phyloP scores from a whole-genome alignment of 768 basidiomycete genomes.

The Pluteus cervinus region DNA sequence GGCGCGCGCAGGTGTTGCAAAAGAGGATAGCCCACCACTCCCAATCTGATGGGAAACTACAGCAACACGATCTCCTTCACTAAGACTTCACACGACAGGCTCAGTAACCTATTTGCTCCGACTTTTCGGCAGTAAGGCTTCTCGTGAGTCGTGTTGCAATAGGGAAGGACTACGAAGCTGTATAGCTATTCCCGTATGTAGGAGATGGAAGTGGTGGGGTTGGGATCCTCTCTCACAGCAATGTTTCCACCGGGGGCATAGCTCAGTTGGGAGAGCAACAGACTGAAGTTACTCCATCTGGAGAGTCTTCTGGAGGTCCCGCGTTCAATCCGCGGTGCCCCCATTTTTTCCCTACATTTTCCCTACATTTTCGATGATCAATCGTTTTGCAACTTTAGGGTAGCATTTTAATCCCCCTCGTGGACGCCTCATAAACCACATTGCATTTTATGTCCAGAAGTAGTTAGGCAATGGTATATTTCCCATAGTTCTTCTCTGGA shows the following conservation, averaged over 20 bases:
- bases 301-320: slow-evolving; percentile 65
- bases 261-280: slow-evolving; percentile 75
- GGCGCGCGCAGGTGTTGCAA: neutral
- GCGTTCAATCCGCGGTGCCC: slow-evolving; percentile 77
- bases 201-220: no score
- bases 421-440: neutral
- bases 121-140: no score
- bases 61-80: no score
- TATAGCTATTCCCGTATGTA: no score
- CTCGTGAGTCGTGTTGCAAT: no score
- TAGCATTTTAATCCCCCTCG: no score
- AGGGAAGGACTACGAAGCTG: no score
- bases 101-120: no score
- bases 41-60: no score
- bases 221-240: neutral
- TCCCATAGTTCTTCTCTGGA: slow-evolving; percentile 89
- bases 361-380: no score
- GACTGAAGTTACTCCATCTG: slow-evolving; percentile 60
- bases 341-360: slow-evolving; percentile 33
- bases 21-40: neutral
- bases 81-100: no score
- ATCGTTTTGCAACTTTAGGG: no score
- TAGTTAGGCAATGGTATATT: slow-evolving; percentile 67
- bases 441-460: neutral
- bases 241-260: slow-evolving; percentile 39